Evolutionary conservation across 495 filamentous ascomycete genomes (phyloP).

Genomic region (Penicillium parvum): DNA sequence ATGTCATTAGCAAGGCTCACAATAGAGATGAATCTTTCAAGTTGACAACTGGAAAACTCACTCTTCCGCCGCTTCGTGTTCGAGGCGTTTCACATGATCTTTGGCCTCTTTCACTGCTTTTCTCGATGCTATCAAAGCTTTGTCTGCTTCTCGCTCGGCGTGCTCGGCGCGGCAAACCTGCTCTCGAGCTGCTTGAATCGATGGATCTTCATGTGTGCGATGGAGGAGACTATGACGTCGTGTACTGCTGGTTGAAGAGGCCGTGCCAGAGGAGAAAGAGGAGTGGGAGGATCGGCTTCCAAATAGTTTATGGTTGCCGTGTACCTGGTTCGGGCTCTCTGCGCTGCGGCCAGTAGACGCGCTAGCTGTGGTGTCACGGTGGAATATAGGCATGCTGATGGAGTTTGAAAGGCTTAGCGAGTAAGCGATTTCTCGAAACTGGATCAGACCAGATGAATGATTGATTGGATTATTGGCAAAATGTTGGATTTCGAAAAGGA

Average conservation of each 20-base stretch:
- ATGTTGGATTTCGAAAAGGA: too few species aligned
- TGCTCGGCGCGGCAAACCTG: constrained; percentile 54
- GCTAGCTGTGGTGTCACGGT: constrained; percentile 21
- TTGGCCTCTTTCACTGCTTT: constrained; percentile 55
- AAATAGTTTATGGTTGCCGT: constrained; percentile 4
- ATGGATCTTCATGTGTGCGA: constrained; percentile 51
- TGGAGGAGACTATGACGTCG: constrained; percentile 43
- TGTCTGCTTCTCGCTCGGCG: constrained; percentile 59
- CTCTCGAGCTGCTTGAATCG: constrained; percentile 53
- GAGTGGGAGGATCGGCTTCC: constrained; percentile 13
- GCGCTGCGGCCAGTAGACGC: constrained; percentile 14
- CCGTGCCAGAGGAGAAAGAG: constrained; percentile 3
- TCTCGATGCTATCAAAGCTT: constrained; percentile 52
- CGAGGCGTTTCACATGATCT: constrained; percentile 58
- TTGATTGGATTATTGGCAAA: too few species aligned
- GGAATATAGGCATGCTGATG: constrained; percentile 31
- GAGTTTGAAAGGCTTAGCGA: too few species aligned
- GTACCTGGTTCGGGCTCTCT: constrained; percentile 12
- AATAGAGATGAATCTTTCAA: not conserved
- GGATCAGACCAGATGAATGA: too few species aligned
- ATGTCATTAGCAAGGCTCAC: not conserved
- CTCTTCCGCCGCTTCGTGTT: constrained; percentile 61
- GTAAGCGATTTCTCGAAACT: too few species aligned
- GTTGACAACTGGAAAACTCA: constrained; percentile 14
- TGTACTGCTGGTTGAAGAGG: constrained; percentile 24